Percentiles rank a stretch among this genome's conserved stretches.
Evolutionary conservation across 169 alveolate genomes (phyloP).

Genomic region (Plasmodium fragile): DNA sequence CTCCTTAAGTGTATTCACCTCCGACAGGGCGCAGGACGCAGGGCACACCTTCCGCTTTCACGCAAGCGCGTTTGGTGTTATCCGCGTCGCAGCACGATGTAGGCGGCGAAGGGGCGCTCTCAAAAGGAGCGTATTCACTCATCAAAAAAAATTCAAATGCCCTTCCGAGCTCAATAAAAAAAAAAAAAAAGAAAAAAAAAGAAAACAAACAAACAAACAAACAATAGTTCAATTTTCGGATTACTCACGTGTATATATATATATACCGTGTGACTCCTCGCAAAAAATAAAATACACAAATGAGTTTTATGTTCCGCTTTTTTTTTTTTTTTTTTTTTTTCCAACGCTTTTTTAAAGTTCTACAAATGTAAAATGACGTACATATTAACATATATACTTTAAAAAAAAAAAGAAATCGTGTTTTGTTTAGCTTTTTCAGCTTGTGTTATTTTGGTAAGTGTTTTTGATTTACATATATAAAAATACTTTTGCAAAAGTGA

Average conservation of each 20-base stretch:
- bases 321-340: neutral
- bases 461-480: neutral
- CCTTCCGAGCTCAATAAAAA: neutral
- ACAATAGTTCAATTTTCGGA: neutral
- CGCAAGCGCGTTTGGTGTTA: neutral
- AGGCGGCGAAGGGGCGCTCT: neutral
- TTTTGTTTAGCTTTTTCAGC: neutral
- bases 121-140: neutral
- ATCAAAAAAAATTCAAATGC: neutral
- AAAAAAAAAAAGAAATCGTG: neutral
- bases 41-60: neutral
- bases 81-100: neutral
- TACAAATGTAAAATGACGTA: neutral
- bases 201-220: too few relatives aligned
- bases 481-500: neutral
- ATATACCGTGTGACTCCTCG: neutral
- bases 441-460: neutral
- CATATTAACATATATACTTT: neutral
- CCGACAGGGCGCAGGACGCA: neutral
- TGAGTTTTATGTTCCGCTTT: neutral
- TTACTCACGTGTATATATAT: neutral
- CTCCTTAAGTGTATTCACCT: neutral
- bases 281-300: neutral
- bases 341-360: neutral
- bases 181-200: too few relatives aligned